Evolutionary conservation across 106 monocot species (phyloP), one percentile per base, ranked within the genome.

Genomic region (Apostasia ramifera): DNA sequence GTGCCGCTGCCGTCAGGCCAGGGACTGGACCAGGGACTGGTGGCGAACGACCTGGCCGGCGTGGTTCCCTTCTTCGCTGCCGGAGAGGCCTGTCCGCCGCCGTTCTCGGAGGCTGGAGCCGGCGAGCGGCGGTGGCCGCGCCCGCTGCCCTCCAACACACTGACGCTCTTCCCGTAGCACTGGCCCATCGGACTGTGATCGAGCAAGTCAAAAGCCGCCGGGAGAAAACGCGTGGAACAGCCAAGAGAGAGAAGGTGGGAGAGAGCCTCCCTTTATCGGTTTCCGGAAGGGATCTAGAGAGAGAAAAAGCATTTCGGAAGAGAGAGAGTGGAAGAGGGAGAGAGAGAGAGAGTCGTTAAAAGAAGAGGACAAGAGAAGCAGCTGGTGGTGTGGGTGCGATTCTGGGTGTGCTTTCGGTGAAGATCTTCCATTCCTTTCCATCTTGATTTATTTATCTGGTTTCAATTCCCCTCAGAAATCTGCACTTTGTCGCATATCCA

Each of bases 101-200:
- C 37, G 66, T 42, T 45, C 72, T 50, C 4, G 69, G 57, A 0
- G 41, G 41, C 0, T 40, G 76, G 14, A 54, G 56, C 8, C 14
- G 70, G 62, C 55, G 47, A 47, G 51, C 47, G 61, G 44, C 26
- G 52, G 40, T 66, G 59, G 26, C 59, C 81, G 54, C 45, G 73
- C 66, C 5, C 72, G 47, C 46, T 72, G 55, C 77, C 81, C 50
- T 54, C 76, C 75, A 66, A 57, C 56, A 75, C 75, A 43, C 76
- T 70, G 71, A 76, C 47, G 78, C 67, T 73, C 71, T 81, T 86
- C 56, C 83, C 86, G 76, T 83, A 90, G 79, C 90, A 90, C 80
- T 74, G 73, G 9, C 90, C 90, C 90, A 90, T 90, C 54, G 49
- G 26, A 7, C 65, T 6, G 48, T 48, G 7, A 8, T 6, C 3